These are phyloP conservation scores for Apiospora malaysiana DNA, from an alignment of 2,329 filamentous ascomycete species.

Conservation along the genomic window DNA sequence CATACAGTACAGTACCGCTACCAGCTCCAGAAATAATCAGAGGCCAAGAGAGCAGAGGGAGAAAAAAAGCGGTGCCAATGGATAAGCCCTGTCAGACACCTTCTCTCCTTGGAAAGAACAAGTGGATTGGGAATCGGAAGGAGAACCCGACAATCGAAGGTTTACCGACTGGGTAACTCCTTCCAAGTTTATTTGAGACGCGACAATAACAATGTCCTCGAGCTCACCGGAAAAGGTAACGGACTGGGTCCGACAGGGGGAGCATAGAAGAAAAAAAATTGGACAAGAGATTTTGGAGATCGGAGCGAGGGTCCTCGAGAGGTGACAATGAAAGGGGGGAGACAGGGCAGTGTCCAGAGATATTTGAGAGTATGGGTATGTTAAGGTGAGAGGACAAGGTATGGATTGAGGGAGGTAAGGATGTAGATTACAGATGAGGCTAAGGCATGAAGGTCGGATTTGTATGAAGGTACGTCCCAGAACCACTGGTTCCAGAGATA, in stretches of 20 bases:
- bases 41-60: conserved; percentile 28
- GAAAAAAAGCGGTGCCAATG: conserved; percentile 40
- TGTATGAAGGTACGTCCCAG: conserved; percentile 32
- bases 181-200: conserved; percentile 37
- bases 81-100: conserved; percentile 24
- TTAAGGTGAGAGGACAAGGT: conserved; percentile 30
- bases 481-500: conserved; percentile 23
- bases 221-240: conserved; percentile 29
- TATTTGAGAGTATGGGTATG: conserved; percentile 40
- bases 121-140: conserved; percentile 43
- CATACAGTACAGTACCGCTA: conserved; percentile 30
- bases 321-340: conserved; percentile 35
- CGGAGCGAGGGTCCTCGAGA: conserved; percentile 36
- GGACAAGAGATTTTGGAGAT: conserved; percentile 37
- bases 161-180: conserved; percentile 43
- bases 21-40: conserved; percentile 18
- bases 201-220: conserved; percentile 32
- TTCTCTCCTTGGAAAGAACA: conserved; percentile 36
- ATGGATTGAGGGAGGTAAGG: conserved; percentile 23
- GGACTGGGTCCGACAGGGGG: conserved; percentile 37
- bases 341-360: conserved; percentile 36
- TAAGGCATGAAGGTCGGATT: conserved; percentile 33
- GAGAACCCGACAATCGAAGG: conserved; percentile 45
- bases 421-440: conserved; percentile 27
- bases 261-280: conserved; percentile 29